Conservation (phyloP, 805 yeast species). For the Myxozyma kluyveri region DNA sequence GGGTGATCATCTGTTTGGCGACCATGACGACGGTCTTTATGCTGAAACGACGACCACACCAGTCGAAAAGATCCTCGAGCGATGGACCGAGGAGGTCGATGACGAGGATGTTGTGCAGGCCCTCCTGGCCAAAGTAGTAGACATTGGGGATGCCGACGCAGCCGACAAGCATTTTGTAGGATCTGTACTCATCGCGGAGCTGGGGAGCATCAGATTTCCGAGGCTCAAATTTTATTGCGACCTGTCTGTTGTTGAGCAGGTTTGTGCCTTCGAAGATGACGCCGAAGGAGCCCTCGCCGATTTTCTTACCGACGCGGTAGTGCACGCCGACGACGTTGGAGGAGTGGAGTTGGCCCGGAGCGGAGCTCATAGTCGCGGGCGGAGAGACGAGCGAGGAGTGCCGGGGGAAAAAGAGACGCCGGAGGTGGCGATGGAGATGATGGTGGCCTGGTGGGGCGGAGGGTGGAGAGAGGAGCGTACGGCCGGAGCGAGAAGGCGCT, state of each 20-base stretch:
- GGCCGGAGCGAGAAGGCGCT: neutral
- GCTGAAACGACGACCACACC: constrained; percentile 92
- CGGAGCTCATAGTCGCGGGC: constrained; percentile 24
- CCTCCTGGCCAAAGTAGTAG: constrained; percentile 98
- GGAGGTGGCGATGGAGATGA: neutral
- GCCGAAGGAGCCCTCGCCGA: constrained; percentile 98
- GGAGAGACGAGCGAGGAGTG: constrained; percentile 8
- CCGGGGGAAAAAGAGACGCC: constrained; percentile 1
- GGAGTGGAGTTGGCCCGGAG: constrained; percentile 37
- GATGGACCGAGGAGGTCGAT: constrained; percentile 95
- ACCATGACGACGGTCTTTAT: constrained; percentile 89
- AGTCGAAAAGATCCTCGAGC: constrained; percentile 91
- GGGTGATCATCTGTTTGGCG: constrained; percentile 84
- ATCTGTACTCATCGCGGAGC: constrained; percentile 90
- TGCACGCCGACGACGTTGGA: constrained; percentile 86
- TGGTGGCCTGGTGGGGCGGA: neutral
- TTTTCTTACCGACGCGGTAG: constrained; percentile 93
- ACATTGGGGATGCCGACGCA: constrained; percentile 88
- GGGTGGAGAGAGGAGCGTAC: neutral
- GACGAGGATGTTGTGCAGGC: constrained; percentile 89
- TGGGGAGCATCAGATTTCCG: constrained; percentile 97
- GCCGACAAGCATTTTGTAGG: constrained; percentile 85
- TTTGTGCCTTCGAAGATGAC: constrained; percentile 95
- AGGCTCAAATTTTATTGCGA: constrained; percentile 96
- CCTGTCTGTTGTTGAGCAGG: constrained; percentile 84